Evolutionary conservation across 768 basidiomycete genomes (phyloP), one percentile per base, ranked within the genome.

Genomic region (Nevesoporus exiguus): DNA sequence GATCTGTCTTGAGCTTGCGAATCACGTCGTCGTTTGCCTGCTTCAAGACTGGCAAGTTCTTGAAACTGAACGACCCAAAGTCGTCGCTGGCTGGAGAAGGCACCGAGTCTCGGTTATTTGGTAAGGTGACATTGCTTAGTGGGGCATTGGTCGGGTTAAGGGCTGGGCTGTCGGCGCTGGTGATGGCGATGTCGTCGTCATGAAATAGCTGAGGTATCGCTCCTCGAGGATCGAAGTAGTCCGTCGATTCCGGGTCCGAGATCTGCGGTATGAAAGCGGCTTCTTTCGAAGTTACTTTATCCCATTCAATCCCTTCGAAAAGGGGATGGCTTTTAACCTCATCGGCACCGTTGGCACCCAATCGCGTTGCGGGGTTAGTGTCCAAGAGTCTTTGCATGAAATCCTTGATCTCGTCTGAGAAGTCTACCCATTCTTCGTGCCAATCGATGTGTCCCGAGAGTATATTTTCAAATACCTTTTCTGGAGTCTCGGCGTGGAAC

Each of bases 21-120:
- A 99, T 97, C 61, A 98, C 86, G 67, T 98, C 95, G 72, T 99
- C 97, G 69, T 99, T 99, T 17, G 93, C 94, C 72, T 98, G 94
- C 74, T 98, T 99, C 71, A 98, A 75, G 7, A 97, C 83, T 0
- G 93, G 93, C 39, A 98, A 71, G 67, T 99, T 99, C 79, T 98
- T 98, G 81, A 94, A 99, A 72, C 88, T 93, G 77, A 99, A 99
- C 0, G 93, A 86, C 21, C 97, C 97, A 73, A 98, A 99, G 65
- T 98, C 95, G 63, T 96, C 93, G 59, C 82, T 83, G 17, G 81
- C 80, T 31, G 84, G 80, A 27, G 86, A 81, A 7, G 73, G 66
- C 17, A 72, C 74, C 6, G 66, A 64, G 11, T 80, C 77, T 31
- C 71, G 70, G 31, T 60, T 77, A 48, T 79, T 77, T 41, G 65